Conservation (phyloP, 1,284 basidiomycete species). For the Ceratobasidium sp. region DNA sequence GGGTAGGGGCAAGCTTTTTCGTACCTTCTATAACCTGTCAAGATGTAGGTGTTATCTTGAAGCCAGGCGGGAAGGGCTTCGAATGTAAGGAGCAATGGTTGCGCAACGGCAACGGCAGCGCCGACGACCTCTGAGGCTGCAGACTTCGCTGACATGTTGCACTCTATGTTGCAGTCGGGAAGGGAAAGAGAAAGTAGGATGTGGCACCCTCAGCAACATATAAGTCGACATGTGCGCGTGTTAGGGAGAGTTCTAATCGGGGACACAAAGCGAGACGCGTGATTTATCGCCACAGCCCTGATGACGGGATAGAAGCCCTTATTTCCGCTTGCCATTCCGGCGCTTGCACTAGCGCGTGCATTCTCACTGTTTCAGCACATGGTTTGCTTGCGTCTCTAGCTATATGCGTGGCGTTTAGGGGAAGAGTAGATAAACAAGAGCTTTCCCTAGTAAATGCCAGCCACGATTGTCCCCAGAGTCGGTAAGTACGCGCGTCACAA, state of each 20-base stretch:
- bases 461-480: not conserved
- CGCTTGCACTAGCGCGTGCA: not conserved
- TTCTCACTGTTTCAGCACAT: not conserved
- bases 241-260: not conserved
- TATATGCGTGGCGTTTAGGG: slow-evolving; percentile 22
- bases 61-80: slow-evolving; percentile 40
- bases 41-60: slow-evolving; percentile 42
- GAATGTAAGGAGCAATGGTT: slow-evolving; percentile 28
- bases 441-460: not conserved
- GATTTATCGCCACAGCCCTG: slow-evolving; percentile 6
- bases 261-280: slow-evolving; percentile 32
- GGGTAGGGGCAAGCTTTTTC: not conserved
- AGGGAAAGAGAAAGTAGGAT: not conserved
- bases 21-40: slow-evolving; percentile 42
- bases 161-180: not conserved
- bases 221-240: slow-evolving; percentile 10
- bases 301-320: not conserved
- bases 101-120: slow-evolving; percentile 24
- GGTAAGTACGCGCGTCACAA: not conserved
- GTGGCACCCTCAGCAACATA: slow-evolving; percentile 1
- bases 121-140: slow-evolving; percentile 24
- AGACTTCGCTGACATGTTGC: slow-evolving; percentile 16
- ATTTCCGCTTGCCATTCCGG: slow-evolving; percentile 16
- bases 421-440: not conserved
- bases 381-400: not conserved